A percentile compares a stretch with the other conserved stretches of the same genome.
These are phyloP conservation scores for Elongisporangium undulatum DNA, from an alignment of 352 stramenopile species.

Conservation along the genomic window DNA sequence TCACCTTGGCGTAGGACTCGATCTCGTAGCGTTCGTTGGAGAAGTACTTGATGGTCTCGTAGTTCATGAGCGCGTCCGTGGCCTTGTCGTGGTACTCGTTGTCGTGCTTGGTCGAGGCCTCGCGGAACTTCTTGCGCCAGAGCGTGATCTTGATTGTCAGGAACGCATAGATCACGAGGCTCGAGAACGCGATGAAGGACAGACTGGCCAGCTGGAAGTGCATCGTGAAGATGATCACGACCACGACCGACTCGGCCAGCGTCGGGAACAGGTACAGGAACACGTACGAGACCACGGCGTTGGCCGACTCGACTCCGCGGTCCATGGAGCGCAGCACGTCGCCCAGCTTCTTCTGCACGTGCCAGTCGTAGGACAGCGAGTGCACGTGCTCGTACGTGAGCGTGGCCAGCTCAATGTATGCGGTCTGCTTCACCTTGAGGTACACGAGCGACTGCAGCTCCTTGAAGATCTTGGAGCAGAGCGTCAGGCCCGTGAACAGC, in stretches of 20 bases:
- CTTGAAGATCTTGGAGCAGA: constrained; percentile 90
- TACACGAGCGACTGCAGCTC: constrained; percentile 95
- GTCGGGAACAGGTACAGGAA: constrained; percentile 96
- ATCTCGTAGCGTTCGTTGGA: constrained; percentile 93
- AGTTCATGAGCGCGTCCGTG: constrained; percentile 97
- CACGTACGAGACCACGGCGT: constrained; percentile 96
- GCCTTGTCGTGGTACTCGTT: constrained; percentile 98
- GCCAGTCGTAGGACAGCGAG: constrained; percentile 96
- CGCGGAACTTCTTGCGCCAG: constrained; percentile 97
- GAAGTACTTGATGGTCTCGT: constrained; percentile 98
- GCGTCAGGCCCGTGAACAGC: constrained; percentile 81
- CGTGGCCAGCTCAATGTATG: constrained; percentile 96
- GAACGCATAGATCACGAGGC: constrained; percentile 94
- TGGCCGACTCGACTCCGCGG: constrained; percentile 88
- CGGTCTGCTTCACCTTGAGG: constrained; percentile 95
- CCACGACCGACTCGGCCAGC: constrained; percentile 93
- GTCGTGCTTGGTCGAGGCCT: constrained; percentile 91
- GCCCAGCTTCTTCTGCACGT: constrained; percentile 97
- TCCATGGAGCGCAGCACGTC: constrained; percentile 95
- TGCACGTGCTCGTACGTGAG: constrained; percentile 97
- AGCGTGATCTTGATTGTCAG: constrained; percentile 97
- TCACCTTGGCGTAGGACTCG: constrained; percentile 87
- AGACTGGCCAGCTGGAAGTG: constrained; percentile 93
- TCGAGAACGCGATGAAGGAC: constrained; percentile 92
- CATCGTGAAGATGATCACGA: constrained; percentile 88